Conservation (phyloP, 1,284 basidiomycete genomes). For the Ceratobasidium sp. region DNA sequence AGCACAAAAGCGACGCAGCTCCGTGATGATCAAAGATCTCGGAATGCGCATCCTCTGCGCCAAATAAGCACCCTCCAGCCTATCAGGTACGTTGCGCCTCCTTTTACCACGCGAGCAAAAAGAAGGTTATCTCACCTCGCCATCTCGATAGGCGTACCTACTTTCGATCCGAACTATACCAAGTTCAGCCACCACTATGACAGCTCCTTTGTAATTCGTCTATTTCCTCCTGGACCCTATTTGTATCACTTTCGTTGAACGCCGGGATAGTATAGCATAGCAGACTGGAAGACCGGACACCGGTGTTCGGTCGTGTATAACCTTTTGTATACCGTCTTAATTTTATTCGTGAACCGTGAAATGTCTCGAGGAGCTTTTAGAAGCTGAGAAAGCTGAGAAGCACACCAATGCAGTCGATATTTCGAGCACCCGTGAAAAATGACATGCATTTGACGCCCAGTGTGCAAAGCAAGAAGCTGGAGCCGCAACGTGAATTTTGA, state of each 20-base stretch:
- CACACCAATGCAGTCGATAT: too few relatives aligned
- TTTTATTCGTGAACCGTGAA: too few relatives aligned
- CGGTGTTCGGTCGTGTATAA: conserved; percentile 25
- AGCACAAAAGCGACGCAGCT: conserved; percentile 40
- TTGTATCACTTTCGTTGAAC: conserved; percentile 10
- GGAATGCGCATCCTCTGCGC: conserved; percentile 39
- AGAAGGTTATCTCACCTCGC: conserved; percentile 10
- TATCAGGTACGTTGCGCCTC: conserved; percentile 24
- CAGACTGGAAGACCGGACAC: neutral
- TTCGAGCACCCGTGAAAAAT: too few relatives aligned
- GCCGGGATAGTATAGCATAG: too few relatives aligned
- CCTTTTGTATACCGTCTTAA: neutral
- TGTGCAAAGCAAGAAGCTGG: too few relatives aligned
- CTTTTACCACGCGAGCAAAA: conserved; percentile 7
- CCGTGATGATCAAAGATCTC: conserved; percentile 40
- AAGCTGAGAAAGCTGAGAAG: too few relatives aligned
- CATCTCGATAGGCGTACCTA: neutral
- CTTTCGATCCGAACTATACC: conserved; percentile 9
- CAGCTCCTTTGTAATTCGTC: conserved; percentile 10
- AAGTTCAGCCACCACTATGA: neutral
- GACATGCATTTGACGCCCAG: too few relatives aligned
- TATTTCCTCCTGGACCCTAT: neutral
- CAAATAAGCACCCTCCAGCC: conserved; percentile 24
- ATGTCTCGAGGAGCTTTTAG: too few relatives aligned
- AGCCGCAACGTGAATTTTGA: too few relatives aligned